phyloP scores from a whole-genome alignment of 345 rosid species.

The Erodium maritimum region DNA sequence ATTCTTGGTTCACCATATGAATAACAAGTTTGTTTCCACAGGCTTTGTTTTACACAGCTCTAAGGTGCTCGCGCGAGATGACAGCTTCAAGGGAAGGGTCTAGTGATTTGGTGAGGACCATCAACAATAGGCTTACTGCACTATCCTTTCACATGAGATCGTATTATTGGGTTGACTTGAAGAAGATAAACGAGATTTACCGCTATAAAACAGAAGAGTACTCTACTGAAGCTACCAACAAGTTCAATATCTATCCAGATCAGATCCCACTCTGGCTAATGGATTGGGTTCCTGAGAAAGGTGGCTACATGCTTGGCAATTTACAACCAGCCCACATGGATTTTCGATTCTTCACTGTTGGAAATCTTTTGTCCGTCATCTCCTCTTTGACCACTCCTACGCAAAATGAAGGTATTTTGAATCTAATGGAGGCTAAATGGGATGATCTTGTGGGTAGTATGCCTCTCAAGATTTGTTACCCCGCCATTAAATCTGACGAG shows the following conservation, averaged over 20 bases:
- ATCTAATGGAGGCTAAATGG: slow-evolving; percentile 72
- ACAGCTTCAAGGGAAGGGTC: slow-evolving; percentile 52
- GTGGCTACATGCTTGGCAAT: slow-evolving; percentile 72
- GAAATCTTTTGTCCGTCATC: slow-evolving; percentile 74
- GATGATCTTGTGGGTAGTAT: slow-evolving; percentile 62
- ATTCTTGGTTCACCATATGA: not conserved
- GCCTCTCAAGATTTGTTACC: slow-evolving; percentile 91
- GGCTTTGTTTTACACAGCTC: slow-evolving; percentile 74
- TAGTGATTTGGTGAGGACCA: slow-evolving; percentile 56
- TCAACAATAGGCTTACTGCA: slow-evolving; percentile 72
- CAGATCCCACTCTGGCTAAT: slow-evolving; percentile 82
- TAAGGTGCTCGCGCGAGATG: slow-evolving; percentile 75
- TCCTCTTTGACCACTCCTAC: slow-evolving; percentile 71
- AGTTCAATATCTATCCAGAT: slow-evolving; percentile 83
- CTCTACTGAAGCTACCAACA: slow-evolving; percentile 71
- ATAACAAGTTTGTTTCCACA: slow-evolving; percentile 14
- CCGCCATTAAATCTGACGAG: slow-evolving; percentile 76
- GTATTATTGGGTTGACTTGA: slow-evolving; percentile 81
- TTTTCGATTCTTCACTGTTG: slow-evolving; percentile 74
- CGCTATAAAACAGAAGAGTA: slow-evolving; percentile 88
- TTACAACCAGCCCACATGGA: slow-evolving; percentile 87
- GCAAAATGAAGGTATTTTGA: slow-evolving; percentile 61
- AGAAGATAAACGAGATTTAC: slow-evolving; percentile 78
- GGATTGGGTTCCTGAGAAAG: slow-evolving; percentile 83
- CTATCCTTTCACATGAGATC: slow-evolving; percentile 83